Base-by-base conservation (phyloP, 2,329 filamentous ascomycete species). In the Aureobasidium sp. region DNA sequence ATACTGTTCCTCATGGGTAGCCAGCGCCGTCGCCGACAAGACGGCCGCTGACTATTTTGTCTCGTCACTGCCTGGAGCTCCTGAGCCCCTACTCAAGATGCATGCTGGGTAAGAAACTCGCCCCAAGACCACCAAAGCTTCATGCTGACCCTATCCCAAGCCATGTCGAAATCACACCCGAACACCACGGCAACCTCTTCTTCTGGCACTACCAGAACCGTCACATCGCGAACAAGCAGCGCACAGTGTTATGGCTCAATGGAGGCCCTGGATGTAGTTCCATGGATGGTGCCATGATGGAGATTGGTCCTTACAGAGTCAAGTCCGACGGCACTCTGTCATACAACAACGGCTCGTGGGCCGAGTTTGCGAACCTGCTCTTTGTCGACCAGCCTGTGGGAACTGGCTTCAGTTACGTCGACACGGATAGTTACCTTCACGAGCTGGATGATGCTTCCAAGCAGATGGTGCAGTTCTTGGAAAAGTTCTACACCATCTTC, bases 131-230 rank as follows among this genome's bases (percentile, higher is more conserved):
- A 17, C 36, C 14, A 20, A 39, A 5, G 17, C 36, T 12, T 34
- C 20, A 39, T 20, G 48, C 66, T 62, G 62, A 69, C 52, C 25
- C 20, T 47, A 14, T 20, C 20, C 20, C 55, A 72, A 96, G 91
- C 61, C 94, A 99, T 78, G 88, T 99, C 74, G 92, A 97, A 77
- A 83, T 99, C 70, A 89, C 87, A 37, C 84, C 88, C 22, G 87
- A 91, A 67, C 84, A 88, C 73, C 91, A 97, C 73, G 93, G 91
- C 68, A 96, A 97, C 75, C 78, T 99, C 20, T 99, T 97, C 81
- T 99, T 99, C 81, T 99, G 94, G 94, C 90, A 97, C 71, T 97
- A 90, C 73, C 86, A 96, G 73, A 97, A 97, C 73, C 84, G 90
- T 68, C 94, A 99, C 74, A 96, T 99, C 68, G 93, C 91, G 62